A percentile compares a stretch with the other conserved stretches of the same genome.
Conservation (phyloP, 768 basidiomycete species). For the Sarcomyxa edulis region DNA sequence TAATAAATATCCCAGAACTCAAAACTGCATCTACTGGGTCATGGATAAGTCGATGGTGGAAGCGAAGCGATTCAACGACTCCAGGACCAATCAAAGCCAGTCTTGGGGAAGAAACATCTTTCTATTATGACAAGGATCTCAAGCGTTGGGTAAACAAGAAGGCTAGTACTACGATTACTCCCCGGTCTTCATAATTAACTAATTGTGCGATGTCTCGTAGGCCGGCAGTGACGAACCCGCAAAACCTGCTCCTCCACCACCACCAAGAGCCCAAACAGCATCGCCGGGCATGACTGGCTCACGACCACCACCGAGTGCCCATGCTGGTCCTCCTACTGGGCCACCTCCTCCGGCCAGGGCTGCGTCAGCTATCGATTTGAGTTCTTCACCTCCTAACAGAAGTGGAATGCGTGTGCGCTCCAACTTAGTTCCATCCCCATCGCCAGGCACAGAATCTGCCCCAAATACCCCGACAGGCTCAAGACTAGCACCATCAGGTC, state of each 20-base stretch:
- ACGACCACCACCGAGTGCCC: constrained; percentile 21
- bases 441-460: constrained; percentile 45
- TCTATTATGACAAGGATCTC: constrained; percentile 92
- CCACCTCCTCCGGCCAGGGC: constrained; percentile 45
- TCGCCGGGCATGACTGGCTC: constrained; percentile 60
- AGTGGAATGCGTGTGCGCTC: constrained; percentile 57
- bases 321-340: constrained; percentile 11
- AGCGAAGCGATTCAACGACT: constrained; percentile 51
- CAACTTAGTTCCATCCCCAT: constrained; percentile 50
- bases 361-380: constrained; percentile 61
- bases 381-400: constrained; percentile 44
- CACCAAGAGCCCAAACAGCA: constrained; percentile 79
- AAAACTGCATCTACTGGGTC: constrained; percentile 37
- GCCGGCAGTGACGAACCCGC: constrained; percentile 49
- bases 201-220: constrained; percentile 30
- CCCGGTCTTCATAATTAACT: background rate
- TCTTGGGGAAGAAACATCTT: constrained; percentile 84
- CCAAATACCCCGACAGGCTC: constrained; percentile 42
- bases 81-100: constrained; percentile 84
- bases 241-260: constrained; percentile 65
- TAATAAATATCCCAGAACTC: constrained; percentile 9
- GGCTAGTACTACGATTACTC: constrained; percentile 34
- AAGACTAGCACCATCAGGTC: constrained; percentile 44
- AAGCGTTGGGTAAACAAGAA: constrained; percentile 97
- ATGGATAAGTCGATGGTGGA: constrained; percentile 86